A percentile compares a stretch with the other conserved stretches of the same genome.
Evolutionary conservation across 768 basidiomycete genomes (phyloP).

Genomic region (Filobasidium floriforme): DNA sequence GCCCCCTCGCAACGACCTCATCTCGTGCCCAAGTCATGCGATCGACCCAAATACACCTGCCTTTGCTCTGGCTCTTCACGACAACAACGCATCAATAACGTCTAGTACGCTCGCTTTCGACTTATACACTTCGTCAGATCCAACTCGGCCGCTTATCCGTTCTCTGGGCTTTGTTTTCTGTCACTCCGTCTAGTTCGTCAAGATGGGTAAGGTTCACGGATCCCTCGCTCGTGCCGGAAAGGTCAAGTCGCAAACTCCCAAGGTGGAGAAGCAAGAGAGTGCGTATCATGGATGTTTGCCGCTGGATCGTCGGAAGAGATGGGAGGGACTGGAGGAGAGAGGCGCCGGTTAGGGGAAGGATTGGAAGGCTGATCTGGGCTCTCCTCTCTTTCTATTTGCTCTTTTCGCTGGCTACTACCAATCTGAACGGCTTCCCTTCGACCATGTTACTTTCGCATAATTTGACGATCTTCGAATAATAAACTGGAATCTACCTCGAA

Average conservation of each 20-base stretch:
- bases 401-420: too few species aligned
- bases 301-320: too few species aligned
- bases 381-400: not conserved
- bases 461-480: too few species aligned
- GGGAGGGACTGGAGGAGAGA: not conserved
- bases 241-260: slow-evolving; percentile 96
- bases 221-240: slow-evolving; percentile 99
- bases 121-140: not conserved
- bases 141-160: not conserved
- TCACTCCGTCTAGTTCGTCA: slow-evolving; percentile 27
- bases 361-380: slow-evolving; percentile 1
- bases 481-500: too few species aligned
- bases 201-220: slow-evolving; percentile 68
- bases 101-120: not conserved
- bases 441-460: too few species aligned
- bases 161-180: not conserved
- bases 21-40: not conserved
- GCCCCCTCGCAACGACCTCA: not conserved
- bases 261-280: slow-evolving; percentile 93
- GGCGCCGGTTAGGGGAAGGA: not conserved
- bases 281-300: not conserved
- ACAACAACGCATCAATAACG: slow-evolving; percentile 8
- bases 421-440: too few species aligned
- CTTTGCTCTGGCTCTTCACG: not conserved
- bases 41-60: not conserved